Evolutionary conservation across 2,329 filamentous ascomycete species (phyloP).

Genomic region (Neurospora crassa): DNA sequence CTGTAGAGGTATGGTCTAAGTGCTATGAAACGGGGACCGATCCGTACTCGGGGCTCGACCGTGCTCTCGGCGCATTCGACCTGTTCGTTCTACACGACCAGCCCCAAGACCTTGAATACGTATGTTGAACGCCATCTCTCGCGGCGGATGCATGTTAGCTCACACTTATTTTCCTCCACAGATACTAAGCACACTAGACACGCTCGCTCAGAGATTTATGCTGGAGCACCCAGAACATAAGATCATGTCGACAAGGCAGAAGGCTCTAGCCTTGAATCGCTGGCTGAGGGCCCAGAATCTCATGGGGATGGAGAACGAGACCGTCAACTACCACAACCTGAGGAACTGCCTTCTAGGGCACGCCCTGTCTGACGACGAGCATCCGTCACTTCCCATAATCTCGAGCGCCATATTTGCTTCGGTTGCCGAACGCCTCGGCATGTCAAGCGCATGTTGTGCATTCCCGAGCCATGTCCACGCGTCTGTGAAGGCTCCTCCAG

Average conservation of each 20-base stretch:
- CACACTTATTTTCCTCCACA: slow-evolving; percentile 4
- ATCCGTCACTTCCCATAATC: slow-evolving; percentile 77
- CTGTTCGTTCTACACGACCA: slow-evolving; percentile 74
- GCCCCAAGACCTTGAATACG: slow-evolving; percentile 64
- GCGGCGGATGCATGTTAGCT: slow-evolving; percentile 5
- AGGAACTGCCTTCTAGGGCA: slow-evolving; percentile 84
- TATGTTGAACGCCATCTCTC: slow-evolving; percentile 25
- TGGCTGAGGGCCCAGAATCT: slow-evolving; percentile 63
- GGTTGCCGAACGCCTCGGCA: slow-evolving; percentile 61
- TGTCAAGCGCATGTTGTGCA: slow-evolving; percentile 70
- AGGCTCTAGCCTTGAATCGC: slow-evolving; percentile 56
- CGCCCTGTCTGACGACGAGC: slow-evolving; percentile 60
- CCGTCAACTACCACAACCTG: slow-evolving; percentile 63
- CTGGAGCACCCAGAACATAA: slow-evolving; percentile 41
- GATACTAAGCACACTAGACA: slow-evolving; percentile 43
- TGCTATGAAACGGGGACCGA: background rate
- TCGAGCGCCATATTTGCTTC: slow-evolving; percentile 81
- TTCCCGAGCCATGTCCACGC: slow-evolving; percentile 82
- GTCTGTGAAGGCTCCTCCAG: slow-evolving; percentile 55
- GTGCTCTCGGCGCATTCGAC: slow-evolving; percentile 73
- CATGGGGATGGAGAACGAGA: slow-evolving; percentile 56
- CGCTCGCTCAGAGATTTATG: slow-evolving; percentile 48
- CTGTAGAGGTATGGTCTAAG: slow-evolving; percentile 66
- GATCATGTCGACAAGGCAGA: slow-evolving; percentile 50
- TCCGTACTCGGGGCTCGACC: slow-evolving; percentile 50